Evolutionary conservation across 2,329 filamentous ascomycete species (phyloP).

Genomic region (Thelonectria discophora): DNA sequence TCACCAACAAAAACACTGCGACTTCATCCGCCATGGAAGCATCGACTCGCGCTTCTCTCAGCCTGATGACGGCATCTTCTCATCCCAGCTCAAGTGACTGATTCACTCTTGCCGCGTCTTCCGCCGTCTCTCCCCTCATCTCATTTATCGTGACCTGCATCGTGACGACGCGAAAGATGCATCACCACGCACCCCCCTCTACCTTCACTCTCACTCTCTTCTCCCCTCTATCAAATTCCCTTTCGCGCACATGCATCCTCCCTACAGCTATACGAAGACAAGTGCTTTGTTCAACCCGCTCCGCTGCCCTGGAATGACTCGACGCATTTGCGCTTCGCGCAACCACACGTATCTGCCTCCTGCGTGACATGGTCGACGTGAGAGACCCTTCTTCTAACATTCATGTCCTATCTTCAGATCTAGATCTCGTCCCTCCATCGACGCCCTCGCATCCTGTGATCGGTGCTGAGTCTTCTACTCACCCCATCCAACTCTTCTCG

Average conservation of each 20-base stretch:
- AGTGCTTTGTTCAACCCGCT: conserved; percentile 9
- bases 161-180: conserved; percentile 23
- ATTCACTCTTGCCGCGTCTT: conserved; percentile 35
- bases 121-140: conserved; percentile 6
- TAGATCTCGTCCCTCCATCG: conserved; percentile 34
- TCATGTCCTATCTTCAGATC: conserved; percentile 33
- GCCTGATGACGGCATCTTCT: conserved; percentile 1
- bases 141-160: conserved; percentile 24
- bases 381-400: conserved; percentile 34
- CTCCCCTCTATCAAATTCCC: background rate
- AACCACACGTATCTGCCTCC: background rate
- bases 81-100: conserved; percentile 33
- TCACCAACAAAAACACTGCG: background rate
- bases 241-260: background rate
- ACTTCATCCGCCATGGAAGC: conserved; percentile 11
- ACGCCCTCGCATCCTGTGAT: conserved; percentile 30
- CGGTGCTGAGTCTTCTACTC: conserved; percentile 20
- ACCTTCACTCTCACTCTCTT: background rate
- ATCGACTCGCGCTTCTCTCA: conserved; percentile 2
- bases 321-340: background rate
- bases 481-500: conserved; percentile 21
- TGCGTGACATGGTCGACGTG: background rate
- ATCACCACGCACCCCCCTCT: background rate
- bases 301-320: background rate
- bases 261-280: conserved; percentile 1